Evolutionary conservation across 225 moss, liverwort and hornwort species (phyloP).

Genomic region (Physcomitrium patens): DNA sequence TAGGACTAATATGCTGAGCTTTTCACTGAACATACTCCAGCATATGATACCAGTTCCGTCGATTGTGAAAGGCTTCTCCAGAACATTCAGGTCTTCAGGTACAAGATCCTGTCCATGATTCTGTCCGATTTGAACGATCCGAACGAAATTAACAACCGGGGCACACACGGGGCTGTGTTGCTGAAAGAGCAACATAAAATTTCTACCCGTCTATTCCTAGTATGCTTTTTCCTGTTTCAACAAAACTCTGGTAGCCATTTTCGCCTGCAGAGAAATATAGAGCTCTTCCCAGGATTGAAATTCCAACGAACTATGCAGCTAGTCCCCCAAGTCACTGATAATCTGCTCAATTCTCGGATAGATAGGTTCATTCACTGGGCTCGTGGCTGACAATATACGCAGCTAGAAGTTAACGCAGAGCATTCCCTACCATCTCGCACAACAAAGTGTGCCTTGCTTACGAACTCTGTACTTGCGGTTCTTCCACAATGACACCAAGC

Average conservation of each 20-base stretch:
- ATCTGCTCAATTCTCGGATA: background rate
- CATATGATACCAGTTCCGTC: background rate
- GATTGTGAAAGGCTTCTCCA: background rate
- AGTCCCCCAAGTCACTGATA: constrained; percentile 1
- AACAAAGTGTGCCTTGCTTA: constrained; percentile 58
- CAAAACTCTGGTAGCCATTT: constrained; percentile 9
- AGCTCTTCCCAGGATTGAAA: background rate
- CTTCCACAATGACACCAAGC: constrained; percentile 62
- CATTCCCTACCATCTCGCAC: constrained; percentile 57
- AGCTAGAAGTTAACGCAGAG: constrained; percentile 35
- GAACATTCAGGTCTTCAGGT: background rate
- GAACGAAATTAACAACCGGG: background rate
- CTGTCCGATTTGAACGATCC: background rate
- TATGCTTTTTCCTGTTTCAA: background rate
- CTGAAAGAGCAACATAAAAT: background rate
- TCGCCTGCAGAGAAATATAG: background rate
- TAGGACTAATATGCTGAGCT: background rate
- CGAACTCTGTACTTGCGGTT: constrained; percentile 30
- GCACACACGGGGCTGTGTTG: background rate
- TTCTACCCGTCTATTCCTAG: background rate
- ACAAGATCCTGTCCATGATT: background rate
- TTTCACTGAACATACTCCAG: background rate
- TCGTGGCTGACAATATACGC: constrained; percentile 35
- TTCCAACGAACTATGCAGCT: background rate
- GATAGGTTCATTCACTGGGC: background rate